Base-by-base conservation (phyloP, 2,329 filamentous ascomycete genomes). In the Colletotrichum cordylinicola region DNA sequence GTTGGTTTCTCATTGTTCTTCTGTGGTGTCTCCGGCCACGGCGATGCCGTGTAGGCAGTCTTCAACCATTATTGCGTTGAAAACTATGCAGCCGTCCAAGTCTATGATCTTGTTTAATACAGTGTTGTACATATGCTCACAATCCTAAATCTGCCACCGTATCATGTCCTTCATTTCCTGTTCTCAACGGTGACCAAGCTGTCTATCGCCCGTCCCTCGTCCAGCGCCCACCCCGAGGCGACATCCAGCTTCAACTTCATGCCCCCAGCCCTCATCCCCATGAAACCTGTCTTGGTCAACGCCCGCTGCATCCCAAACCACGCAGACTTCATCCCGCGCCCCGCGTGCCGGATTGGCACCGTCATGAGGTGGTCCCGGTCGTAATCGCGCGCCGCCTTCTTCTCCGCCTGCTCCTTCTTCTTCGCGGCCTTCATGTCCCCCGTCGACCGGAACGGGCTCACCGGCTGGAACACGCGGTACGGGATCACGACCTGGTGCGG, bases 201-300 rank as follows among this genome's bases (percentile, higher is more conserved):
- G 82, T 93, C 91, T 69, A 93, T 81, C 5, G 90, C 90, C 70
- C 85, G 86, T 58, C 92, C 92, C 6, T 89, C 86, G 55, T 93
- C 91, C 65, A 92, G 85, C 27, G 89, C 89, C 85, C 90, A 92
- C 1, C 90, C 91, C 52, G 87, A 87, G 4, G 85, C 86, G 18
- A 92, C 85, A 78, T 93, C 91, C 27, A 93, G 81, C 84, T 92
- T 93, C 81, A 90, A 92, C 68, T 83, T 82, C 39, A 84, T 81
- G 21, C 85, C 87, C 13, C 88, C 84, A 16, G 91, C 83, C 67
- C 81, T 82, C 66, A 93, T 84, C 72, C 86, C 85, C 52, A 88
- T 85, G 76, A 91, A 92, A 0, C 91, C 91, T 72, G 90, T 90
- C 70, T 90, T 87, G 18, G 88, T 90, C 81, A 91, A 86, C 2